Evolutionary conservation across 1,284 basidiomycete genomes (phyloP).

Genomic region (Ustilago tritici): DNA sequence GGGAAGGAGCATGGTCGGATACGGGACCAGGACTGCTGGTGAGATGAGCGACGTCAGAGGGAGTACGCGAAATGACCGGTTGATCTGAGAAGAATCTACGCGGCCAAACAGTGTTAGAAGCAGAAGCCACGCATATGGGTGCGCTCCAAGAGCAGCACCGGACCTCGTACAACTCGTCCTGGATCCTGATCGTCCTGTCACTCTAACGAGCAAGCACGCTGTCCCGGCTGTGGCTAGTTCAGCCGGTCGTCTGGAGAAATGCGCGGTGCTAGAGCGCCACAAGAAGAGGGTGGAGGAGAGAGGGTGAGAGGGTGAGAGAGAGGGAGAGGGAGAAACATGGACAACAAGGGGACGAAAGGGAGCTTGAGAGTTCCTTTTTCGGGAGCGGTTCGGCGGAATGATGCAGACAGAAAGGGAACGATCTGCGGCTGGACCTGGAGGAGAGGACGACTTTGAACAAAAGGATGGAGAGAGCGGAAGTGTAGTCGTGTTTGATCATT

Average conservation of each 20-base stretch:
- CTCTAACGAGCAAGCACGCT: not conserved
- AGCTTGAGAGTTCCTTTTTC: slow-evolving; percentile 3
- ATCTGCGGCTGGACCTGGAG: not conserved
- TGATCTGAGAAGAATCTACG: slow-evolving; percentile 20
- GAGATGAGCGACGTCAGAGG: not conserved
- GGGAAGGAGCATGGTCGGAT: not conserved
- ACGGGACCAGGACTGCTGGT: not conserved
- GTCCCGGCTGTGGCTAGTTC: not conserved
- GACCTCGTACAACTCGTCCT: not conserved
- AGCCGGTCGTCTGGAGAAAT: not conserved
- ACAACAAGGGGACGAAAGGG: slow-evolving; percentile 1
- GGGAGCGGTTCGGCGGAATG: slow-evolving; percentile 11
- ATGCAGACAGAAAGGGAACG: not conserved
- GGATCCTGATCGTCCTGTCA: not conserved
- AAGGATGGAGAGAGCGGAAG: not conserved
- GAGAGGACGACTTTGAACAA: not conserved
- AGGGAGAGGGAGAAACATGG: not conserved
- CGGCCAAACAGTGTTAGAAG: slow-evolving; percentile 1
- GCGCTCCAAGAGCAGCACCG: not conserved
- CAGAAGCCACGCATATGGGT: slow-evolving; percentile 7
- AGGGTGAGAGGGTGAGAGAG: not conserved
- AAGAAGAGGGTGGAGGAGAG: not conserved
- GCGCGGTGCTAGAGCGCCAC: not conserved
- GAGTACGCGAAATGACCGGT: not conserved
- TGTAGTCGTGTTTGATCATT: not conserved